Conservation (phyloP, 805 yeast species). For the Helenozyma rhizophorensis region DNA sequence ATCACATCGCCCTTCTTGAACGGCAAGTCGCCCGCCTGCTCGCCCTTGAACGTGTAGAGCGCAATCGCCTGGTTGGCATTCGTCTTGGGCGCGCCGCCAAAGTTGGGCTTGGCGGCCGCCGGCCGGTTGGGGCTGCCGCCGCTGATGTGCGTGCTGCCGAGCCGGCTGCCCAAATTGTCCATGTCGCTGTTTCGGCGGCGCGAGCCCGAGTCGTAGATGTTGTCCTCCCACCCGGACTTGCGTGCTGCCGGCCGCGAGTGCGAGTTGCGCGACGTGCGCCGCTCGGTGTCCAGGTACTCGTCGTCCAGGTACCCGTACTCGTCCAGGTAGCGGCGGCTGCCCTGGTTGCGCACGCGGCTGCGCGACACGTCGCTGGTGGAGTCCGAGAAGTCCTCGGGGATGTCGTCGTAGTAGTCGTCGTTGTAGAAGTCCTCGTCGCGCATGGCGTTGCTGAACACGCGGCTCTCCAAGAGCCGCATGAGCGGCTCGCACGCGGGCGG, state of each 20-base stretch:
- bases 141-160: constrained; percentile 28
- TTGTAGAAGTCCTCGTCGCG: constrained; percentile 50
- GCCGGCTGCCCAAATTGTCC: constrained; percentile 31
- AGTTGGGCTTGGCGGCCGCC: constrained; percentile 35
- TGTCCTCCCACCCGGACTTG: constrained; percentile 79
- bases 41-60: constrained; percentile 82
- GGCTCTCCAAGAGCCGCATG: constrained; percentile 78
- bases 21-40: constrained; percentile 87
- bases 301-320: constrained; percentile 34
- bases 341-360: constrained; percentile 15
- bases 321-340: constrained; percentile 25
- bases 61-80: constrained; percentile 82
- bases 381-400: constrained; percentile 64
- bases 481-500: constrained; percentile 89
- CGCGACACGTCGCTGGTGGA: constrained; percentile 42
- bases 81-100: constrained; percentile 32
- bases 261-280: constrained; percentile 13
- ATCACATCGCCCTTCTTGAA: constrained; percentile 94
- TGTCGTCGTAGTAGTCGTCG: constrained; percentile 65
- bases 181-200: constrained; percentile 30
- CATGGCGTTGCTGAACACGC: constrained; percentile 64
- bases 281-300: constrained; percentile 33
- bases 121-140: constrained; percentile 31
- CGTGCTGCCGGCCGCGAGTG: constrained; percentile 13
- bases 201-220: constrained; percentile 57